Evolutionary conservation across 768 basidiomycete genomes (phyloP).

Genomic region (Trametes maxima): DNA sequence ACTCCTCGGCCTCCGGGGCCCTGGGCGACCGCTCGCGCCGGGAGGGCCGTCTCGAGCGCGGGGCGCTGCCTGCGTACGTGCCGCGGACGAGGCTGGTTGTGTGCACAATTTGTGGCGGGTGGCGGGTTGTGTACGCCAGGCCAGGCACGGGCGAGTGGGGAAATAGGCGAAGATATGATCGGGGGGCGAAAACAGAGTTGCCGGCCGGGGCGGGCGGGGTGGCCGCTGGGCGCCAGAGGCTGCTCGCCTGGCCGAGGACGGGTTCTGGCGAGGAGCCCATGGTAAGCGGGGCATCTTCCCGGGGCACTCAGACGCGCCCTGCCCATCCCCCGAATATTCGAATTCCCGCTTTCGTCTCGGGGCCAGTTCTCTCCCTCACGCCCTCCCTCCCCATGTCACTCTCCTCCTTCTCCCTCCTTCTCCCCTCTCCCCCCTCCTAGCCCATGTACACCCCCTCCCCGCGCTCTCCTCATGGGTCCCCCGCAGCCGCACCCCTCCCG

Average conservation of each 20-base stretch:
- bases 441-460: constrained; percentile 23
- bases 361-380: constrained; percentile 1
- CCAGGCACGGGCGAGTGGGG: not conserved
- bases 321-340: not conserved
- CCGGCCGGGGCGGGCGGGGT: not conserved
- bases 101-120: not conserved
- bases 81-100: not conserved
- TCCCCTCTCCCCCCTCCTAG: constrained; percentile 1
- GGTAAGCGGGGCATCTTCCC: constrained; percentile 24
- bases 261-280: too few relatives aligned
- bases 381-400: constrained; percentile 2
- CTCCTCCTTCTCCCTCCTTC: constrained; percentile 9
- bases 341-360: not conserved
- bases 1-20: not conserved
- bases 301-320: not conserved
- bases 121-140: not conserved
- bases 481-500: constrained; percentile 13
- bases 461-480: constrained; percentile 9
- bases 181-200: constrained; percentile 41
- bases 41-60: too few relatives aligned
- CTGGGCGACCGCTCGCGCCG: too few relatives aligned
- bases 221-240: too few relatives aligned
- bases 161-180: constrained; percentile 43
- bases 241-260: too few relatives aligned
- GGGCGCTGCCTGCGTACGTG: not conserved